Evolutionary conservation across 148 eudicot species (phyloP), one percentile per base, ranked within the genome.

Genomic region (Rheum nobile): DNA sequence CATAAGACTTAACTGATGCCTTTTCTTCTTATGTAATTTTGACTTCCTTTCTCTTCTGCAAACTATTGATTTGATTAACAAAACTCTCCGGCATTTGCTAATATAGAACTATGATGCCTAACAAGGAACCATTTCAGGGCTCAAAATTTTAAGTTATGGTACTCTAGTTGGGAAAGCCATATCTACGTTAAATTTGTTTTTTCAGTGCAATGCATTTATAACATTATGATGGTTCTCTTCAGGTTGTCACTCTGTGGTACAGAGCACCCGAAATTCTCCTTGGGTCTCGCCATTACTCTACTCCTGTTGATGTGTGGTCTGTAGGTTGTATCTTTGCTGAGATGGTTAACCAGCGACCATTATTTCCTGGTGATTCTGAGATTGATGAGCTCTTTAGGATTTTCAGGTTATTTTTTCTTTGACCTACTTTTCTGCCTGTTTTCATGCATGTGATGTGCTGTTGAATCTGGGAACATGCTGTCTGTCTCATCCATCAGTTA

Each of bases 281-380:
- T 55, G 97, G 97, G 73, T 88, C 97, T 73, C 96, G 84, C 37
- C 89, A 87, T 82, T 95, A 95, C 79, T 91, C 97, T 39, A 95
- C 98, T 79, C 97, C 98, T 38, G 97, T 95, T 79, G 97, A 95
- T 81, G 86, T 95, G 65, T 91, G 98, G 98, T 95, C 98, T 63
- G 92, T 95, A 72, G 98, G 98, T 67, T 95, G 98, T 75, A 91
- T 95, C 80, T 95, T 95, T 88, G 98, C 97, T 80, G 98, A 95
- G 80, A 95, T 95, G 98, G 96, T 91, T 79, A 95, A 86, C 80
- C 89, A 80, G 86, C 77, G 72, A 72, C 97, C 98, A 47, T 77
- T 95, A 76, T 95, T 95, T 83, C 97, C 97, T 67, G 98, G 98
- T 72, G 96, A 91, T 76, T 89, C 96, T 57, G 97, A 91, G 81